phyloP scores from a whole-genome alignment of 2,329 filamentous ascomycete species.

The Aureobasidium sp. region DNA sequence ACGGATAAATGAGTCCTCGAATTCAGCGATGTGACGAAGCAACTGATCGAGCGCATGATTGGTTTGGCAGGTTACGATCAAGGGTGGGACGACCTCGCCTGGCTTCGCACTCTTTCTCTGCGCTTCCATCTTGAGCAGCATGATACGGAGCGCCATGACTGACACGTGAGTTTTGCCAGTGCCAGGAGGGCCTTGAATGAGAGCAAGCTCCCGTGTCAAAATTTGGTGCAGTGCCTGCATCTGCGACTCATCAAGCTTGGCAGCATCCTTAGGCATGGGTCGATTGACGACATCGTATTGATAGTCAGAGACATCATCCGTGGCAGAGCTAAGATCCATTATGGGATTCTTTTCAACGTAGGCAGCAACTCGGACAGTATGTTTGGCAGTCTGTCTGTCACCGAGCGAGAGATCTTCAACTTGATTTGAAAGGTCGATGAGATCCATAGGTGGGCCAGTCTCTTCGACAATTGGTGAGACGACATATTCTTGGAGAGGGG shows the following conservation, averaged over 20 bases:
- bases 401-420: background rate
- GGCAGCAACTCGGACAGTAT: slow-evolving; percentile 34
- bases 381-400: background rate
- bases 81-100: slow-evolving; percentile 50
- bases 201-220: slow-evolving; percentile 62
- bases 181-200: slow-evolving; percentile 77
- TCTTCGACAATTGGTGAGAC: background rate
- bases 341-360: slow-evolving; percentile 47
- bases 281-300: background rate
- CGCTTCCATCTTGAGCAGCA: slow-evolving; percentile 51
- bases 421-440: slow-evolving; percentile 10
- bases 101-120: slow-evolving; percentile 18
- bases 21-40: slow-evolving; percentile 55
- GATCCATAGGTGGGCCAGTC: background rate
- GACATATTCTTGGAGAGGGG: slow-evolving; percentile 2
- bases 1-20: slow-evolving; percentile 57
- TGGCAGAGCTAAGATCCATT: slow-evolving; percentile 40
- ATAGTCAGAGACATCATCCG: background rate
- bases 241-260: slow-evolving; percentile 64
- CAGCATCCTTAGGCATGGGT: slow-evolving; percentile 19
- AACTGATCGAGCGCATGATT: slow-evolving; percentile 88
- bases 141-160: slow-evolving; percentile 59
- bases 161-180: slow-evolving; percentile 80
- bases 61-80: slow-evolving; percentile 78
- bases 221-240: slow-evolving; percentile 61